Base-by-base conservation (phyloP, 1,284 basidiomycete species). In the Trichosporon sp. region DNA sequence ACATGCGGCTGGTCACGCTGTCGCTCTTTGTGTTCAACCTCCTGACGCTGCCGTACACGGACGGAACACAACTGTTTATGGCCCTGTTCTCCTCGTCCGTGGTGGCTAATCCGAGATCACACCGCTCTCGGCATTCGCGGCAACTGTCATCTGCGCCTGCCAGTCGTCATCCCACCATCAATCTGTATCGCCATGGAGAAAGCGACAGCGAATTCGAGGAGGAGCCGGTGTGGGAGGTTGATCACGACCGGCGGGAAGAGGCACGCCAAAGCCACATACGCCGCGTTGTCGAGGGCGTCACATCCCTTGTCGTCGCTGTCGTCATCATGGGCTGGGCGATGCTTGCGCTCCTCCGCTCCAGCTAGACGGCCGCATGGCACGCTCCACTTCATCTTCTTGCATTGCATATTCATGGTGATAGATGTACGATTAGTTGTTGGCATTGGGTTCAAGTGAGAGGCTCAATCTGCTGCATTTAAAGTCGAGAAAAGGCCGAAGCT, bases 1-100 rank as follows among this genome's bases (percentile, higher is more conserved):
- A 79, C 64, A 59, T 75, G 56, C 67, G 70, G 9, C 71, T 71
- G n/a, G 72, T 76, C 16, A 65, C 75, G 0, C 56, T 78, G 5
- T 79, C 78, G 3, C 66, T 79, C 19, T 78, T 73, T 69, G 60
- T 79, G 14, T 73, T 79, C 73, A 79, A 79, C 66, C 73, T 79
- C 56, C 72, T 79, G 27, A 76, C 78, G 0, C 63, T 79, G 5
- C 78, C 78, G 2, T 60, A 67, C 14, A 73, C 78, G 16, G 78
- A 79, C 62, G 78, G 78, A 16, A 71, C 74, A 4, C 73, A 75
- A 31, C 67, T 78, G 9, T 65, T 79, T n/a, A 58, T 60, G 1
- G 69, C 72, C 4, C 67, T 76, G 1, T 60, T 65, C 2, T 52
- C 61, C 10, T 33, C 57, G 2, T 21, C 60, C 19, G 32, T 7